Evolutionary conservation across 192 early-diverging fungal species (phyloP), one percentile per base, ranked within the genome.

Genomic region (Mortierella alpina): DNA sequence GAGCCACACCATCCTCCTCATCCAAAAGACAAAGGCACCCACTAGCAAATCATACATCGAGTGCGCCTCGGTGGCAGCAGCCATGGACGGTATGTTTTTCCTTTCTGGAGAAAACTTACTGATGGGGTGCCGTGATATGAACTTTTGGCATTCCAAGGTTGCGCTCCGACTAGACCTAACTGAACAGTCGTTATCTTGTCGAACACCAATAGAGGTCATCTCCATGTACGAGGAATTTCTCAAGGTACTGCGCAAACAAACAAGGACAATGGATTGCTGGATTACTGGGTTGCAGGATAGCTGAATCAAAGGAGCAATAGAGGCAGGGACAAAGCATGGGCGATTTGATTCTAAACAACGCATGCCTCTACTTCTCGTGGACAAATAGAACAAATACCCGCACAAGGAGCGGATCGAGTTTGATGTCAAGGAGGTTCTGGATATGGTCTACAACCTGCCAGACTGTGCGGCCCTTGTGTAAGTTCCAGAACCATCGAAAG

Each of bases 1-100:
- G 77, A 80, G 77, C 64, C 77, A 80, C 50, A 80, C 77, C 6
- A 80, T 80, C 42, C 77, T 80, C 41, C 70, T 80, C 15, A 55
- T 80, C 22, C 77, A 80, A 39, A 80, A 80, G 55, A 80, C 77
- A 13, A 42, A 66, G 7, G 63, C 77, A 1, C 51, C 69, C 40
- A 72, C 77, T 4, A 80, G 77, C 70, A 80, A 80, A 68, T 72
- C 77, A 17, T 80, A 80, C 17, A 64, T 80, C 65, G 77, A 80
- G 47, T 80, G 77, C 31, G 3, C 51, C 31, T 80, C 77, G 11
- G 77, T 80, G 2, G 77, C 77, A n/a, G n/a, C 17, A 42, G 77
- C 77, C n/a, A 80, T 80, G 77, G 77, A 80, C 59, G 77, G 77
- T 80, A 80, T 52, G 55, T 55, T 20, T 13, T 6, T 23, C 55